Base-by-base conservation (phyloP, 129 eudicot genomes). In the Gnaphalium uliginosum region DNA sequence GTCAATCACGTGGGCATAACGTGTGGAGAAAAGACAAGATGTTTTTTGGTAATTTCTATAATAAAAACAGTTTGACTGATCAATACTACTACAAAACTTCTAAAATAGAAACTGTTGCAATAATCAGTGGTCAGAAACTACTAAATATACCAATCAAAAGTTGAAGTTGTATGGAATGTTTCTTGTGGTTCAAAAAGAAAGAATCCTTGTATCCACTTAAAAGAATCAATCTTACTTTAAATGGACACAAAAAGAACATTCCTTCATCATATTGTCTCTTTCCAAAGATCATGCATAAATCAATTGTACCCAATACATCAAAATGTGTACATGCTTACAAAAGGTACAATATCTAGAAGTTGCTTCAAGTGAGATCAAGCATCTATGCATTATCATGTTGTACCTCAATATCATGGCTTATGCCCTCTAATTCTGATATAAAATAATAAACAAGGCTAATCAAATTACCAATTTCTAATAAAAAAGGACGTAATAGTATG, bases 141-240 rank as follows among this genome's bases (percentile, higher is more conserved):
- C 19, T 18, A 19, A 5, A 57, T 37, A 18, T 53, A 64, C 60
- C 33, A 79, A 50, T 64, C 18, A 33, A 71, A n/a, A 72, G 60
- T 39, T 24, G 26, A 71, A 6, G 59, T 33, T 51, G 43, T 37
- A 57, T 23, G 53, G 83, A 64, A 79, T 72, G 3, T 65, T 65
- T 37, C 68, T 24, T 64, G 78, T 79, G 83, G 83, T 53, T 37
- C 50, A 72, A 79, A 72, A 11, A 35, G 14, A 64, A 50, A 37
- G 83, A 79, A 72, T 79, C 78, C 64, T 79, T 66, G 37, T 35
- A 72, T 64, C 78, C 83, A 72, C 82, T 72, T 6, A 63, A 62
- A 32, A 53, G 83, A 79, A 79, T 79, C 83, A 33, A 9, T 39
- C 43, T 73, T 56, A 33, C 59, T 75, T 30, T 13, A 23, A n/a